A percentile compares a stretch with the other conserved stretches of the same genome.
phyloP scores from a whole-genome alignment of 306 rosid species.

The Quercus mongolica region DNA sequence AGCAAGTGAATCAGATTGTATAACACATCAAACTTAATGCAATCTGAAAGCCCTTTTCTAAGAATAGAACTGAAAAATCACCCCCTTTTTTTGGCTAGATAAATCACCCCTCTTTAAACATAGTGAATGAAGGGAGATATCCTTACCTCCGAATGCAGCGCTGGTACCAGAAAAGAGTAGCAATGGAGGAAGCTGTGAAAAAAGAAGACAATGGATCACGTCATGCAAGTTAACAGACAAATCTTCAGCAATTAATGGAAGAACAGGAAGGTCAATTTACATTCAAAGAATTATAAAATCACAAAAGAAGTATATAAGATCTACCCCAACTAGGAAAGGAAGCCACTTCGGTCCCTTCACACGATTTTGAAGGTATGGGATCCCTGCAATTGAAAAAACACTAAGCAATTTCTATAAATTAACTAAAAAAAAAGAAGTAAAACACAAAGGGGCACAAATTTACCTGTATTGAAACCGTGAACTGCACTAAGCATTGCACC shows the following conservation, averaged over 20 bases:
- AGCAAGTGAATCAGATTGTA: too few relatives aligned
- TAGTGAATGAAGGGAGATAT: neutral
- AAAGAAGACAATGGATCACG: slow-evolving; percentile 13
- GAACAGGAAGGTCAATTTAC: slow-evolving; percentile 1
- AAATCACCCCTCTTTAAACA: neutral
- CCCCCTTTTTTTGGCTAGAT: neutral
- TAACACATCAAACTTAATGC: neutral
- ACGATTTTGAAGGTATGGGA: slow-evolving; percentile 73
- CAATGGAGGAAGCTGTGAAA: slow-evolving; percentile 71
- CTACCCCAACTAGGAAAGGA: slow-evolving; percentile 86
- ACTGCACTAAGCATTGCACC: slow-evolving; percentile 83
- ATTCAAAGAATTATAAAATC: neutral
- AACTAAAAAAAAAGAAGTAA: neutral
- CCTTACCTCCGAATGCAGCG: slow-evolving; percentile 89
- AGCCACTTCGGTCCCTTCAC: slow-evolving; percentile 98
- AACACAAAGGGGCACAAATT: neutral
- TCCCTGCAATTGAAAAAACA: slow-evolving; percentile 51
- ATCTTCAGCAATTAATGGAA: neutral
- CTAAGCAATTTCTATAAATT: slow-evolving; percentile 20
- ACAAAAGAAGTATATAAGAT: slow-evolving; percentile 9
- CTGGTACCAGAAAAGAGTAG: slow-evolving; percentile 72
- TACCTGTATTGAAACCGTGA: slow-evolving; percentile 74
- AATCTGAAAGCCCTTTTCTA: neutral
- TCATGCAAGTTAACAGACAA: slow-evolving; percentile 4
- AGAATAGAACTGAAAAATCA: neutral